Evolutionary conservation across 2,329 filamentous ascomycete genomes (phyloP), one percentile per base, ranked within the genome.

Genomic region (Teratosphaeria zuluensis): DNA sequence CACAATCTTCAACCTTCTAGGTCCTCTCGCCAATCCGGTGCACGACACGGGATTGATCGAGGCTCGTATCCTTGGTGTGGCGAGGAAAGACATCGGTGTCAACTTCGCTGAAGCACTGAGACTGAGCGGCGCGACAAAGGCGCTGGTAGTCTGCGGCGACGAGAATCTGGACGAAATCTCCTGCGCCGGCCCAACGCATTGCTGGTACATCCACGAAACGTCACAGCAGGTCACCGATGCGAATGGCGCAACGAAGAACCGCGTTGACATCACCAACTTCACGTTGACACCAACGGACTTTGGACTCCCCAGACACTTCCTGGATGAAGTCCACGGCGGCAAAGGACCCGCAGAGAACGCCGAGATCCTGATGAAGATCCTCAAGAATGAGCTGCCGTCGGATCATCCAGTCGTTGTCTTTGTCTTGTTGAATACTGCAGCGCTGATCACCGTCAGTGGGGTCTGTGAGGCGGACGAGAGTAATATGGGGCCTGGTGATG

Each of bases 1-100:
- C 67, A 99, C 94, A 1, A 92, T 99, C 65, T 99, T 99, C 84
- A 99, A 99, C 75, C 84, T 99, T 16, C 82, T 99, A 55, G 94
- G 94, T 0, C 94, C 94, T 0, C 80, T 99, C 31, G 88, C 91
- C 53, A 97, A 97, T 74, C 94, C 94, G 0, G 83, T 95, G 19
- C 89, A 96, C 68, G 84, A 86, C 66, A 78, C 83, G 38, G 72
- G 74, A 4, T 64, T 78, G 12, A 84, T 99, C 60, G 94, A 99
- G 76, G 91, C 92, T 12, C 85, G 94, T 32, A 84, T 99, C 59
- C 84, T 99, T n/a, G 94, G 94, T 61, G 92, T 99, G 31, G 92
- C 92, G 16, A 85, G 94, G 62, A 84, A 87, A 69, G 89, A 91
- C 66, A 84, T 99, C 21, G 94, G 92, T 0, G 87, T 87, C 1